Evolutionary conservation across 2,329 filamentous ascomycete species (phyloP).

Genomic region (Lojkania enalia): DNA sequence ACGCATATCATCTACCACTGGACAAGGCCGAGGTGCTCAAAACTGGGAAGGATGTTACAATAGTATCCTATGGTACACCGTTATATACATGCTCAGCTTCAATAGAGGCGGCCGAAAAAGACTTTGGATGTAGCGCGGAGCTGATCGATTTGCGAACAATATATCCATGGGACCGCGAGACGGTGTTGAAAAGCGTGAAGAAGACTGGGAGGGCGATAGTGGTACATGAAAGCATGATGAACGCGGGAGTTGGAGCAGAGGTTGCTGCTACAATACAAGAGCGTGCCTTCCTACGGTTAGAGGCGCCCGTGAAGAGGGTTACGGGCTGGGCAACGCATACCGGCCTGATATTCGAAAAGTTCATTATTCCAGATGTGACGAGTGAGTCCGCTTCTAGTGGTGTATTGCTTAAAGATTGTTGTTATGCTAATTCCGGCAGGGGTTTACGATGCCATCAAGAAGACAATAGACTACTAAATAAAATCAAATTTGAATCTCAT

Average conservation of each 20-base stretch:
- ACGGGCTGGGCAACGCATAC: conserved; percentile 89
- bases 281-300: conserved; percentile 78
- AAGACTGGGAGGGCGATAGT: conserved; percentile 87
- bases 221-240: conserved; percentile 91
- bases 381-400: conserved; percentile 61
- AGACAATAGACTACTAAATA: conserved; percentile 49
- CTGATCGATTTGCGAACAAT: conserved; percentile 86
- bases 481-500: too few species aligned
- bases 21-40: conserved; percentile 85
- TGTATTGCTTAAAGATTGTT: not conserved
- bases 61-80: conserved; percentile 88
- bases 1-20: conserved; percentile 79
- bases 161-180: conserved; percentile 88
- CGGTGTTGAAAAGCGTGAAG: conserved; percentile 77
- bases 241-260: conserved; percentile 85
- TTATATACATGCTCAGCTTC: conserved; percentile 81
- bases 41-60: conserved; percentile 75
- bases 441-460: conserved; percentile 56
- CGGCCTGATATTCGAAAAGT: conserved; percentile 73
- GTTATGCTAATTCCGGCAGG: conserved; percentile 23
- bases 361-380: conserved; percentile 78
- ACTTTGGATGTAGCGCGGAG: conserved; percentile 76
- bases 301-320: conserved; percentile 82
- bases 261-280: conserved; percentile 88
- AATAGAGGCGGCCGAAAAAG: conserved; percentile 73